Conservation (phyloP, 805 yeast species). For the Candida chilensis region DNA sequence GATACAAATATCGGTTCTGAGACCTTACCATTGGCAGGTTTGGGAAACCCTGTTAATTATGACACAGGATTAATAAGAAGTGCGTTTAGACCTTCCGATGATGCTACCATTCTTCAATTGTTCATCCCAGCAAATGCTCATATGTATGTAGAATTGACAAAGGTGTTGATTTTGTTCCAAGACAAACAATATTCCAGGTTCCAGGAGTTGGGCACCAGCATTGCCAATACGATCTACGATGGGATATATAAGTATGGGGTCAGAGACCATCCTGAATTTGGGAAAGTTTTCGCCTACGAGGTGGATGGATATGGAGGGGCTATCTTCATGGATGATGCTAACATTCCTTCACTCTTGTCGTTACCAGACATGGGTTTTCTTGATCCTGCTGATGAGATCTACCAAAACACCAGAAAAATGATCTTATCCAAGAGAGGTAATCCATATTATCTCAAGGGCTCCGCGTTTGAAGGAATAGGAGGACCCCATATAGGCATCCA, state of each 20-base stretch:
- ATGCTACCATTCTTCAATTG: slow-evolving; percentile 70
- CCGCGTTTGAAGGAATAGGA: slow-evolving; percentile 66
- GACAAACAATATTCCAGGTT: slow-evolving; percentile 1
- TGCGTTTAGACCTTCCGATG: slow-evolving; percentile 86
- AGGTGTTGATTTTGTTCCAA: slow-evolving; percentile 14
- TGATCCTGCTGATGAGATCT: slow-evolving; percentile 40
- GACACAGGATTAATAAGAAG: slow-evolving; percentile 69
- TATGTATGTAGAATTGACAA: slow-evolving; percentile 52
- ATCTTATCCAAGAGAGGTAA: slow-evolving; percentile 59
- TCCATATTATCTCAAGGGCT: slow-evolving; percentile 67
- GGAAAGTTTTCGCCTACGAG: slow-evolving; percentile 80
- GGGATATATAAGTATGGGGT: slow-evolving; percentile 62
- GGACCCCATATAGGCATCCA: slow-evolving; percentile 84
- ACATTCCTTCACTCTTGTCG: slow-evolving; percentile 73
- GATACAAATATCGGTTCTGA: slow-evolving; percentile 72
- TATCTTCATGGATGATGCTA: slow-evolving; percentile 83
- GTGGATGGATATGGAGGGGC: slow-evolving; percentile 80
- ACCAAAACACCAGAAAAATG: slow-evolving; percentile 76
- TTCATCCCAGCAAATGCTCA: slow-evolving; percentile 85
- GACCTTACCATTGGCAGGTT: slow-evolving; percentile 69
- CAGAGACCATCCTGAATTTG: slow-evolving; percentile 58
- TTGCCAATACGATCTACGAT: slow-evolving; percentile 30
- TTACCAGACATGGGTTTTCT: slow-evolving; percentile 73
- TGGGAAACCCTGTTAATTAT: slow-evolving; percentile 74
- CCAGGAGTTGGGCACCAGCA: background rate